Percentiles rank a stretch among this genome's conserved stretches.
These are phyloP conservation scores for Mycena latifolia DNA, from an alignment of 768 basidiomycete genomes.

Conservation along the genomic window DNA sequence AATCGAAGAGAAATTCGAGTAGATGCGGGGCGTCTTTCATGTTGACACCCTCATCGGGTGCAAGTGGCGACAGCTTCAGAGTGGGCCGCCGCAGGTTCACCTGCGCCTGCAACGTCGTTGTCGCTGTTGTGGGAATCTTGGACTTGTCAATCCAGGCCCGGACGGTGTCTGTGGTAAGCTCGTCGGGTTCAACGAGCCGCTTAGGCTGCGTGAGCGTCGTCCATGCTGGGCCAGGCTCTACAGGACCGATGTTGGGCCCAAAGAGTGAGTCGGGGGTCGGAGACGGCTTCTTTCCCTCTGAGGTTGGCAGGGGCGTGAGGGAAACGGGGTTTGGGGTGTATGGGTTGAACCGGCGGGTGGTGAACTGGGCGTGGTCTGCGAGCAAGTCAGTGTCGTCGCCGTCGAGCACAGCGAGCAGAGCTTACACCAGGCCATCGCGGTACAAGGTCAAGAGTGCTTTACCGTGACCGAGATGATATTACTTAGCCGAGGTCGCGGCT, in stretches of 20 bases:
- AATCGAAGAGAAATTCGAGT: slow-evolving; percentile 94
- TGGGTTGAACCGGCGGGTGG: slow-evolving; percentile 23
- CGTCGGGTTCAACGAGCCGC: slow-evolving; percentile 62
- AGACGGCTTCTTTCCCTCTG: slow-evolving; percentile 7
- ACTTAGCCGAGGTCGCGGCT: no score
- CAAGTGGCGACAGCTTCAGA: slow-evolving; percentile 79
- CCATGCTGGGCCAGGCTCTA: slow-evolving; percentile 79
- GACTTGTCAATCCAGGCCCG: slow-evolving; percentile 88
- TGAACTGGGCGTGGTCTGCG: slow-evolving; percentile 36
- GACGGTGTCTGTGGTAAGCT: slow-evolving; percentile 86
- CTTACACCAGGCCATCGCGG: slow-evolving; percentile 37
- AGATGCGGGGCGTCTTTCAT: slow-evolving; percentile 65
- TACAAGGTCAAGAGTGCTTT: slow-evolving; percentile 3
- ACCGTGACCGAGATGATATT: no score
- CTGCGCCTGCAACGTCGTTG: slow-evolving; percentile 93
- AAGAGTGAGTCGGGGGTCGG: slow-evolving; percentile 83
- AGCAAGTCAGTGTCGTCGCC: slow-evolving; percentile 5
- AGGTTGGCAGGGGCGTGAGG: slow-evolving; percentile 5
- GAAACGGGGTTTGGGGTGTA: slow-evolving; percentile 30
- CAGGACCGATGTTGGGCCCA: slow-evolving; percentile 90
- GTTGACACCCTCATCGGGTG: slow-evolving; percentile 59
- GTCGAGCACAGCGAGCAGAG: background rate
- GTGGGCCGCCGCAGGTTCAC: slow-evolving; percentile 96
- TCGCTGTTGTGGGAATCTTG: slow-evolving; percentile 69
- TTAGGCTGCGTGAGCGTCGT: slow-evolving; percentile 74